Evolutionary conservation across 2,329 filamentous ascomycete genomes (phyloP).

Genomic region (Colletotrichum chlorophyti): DNA sequence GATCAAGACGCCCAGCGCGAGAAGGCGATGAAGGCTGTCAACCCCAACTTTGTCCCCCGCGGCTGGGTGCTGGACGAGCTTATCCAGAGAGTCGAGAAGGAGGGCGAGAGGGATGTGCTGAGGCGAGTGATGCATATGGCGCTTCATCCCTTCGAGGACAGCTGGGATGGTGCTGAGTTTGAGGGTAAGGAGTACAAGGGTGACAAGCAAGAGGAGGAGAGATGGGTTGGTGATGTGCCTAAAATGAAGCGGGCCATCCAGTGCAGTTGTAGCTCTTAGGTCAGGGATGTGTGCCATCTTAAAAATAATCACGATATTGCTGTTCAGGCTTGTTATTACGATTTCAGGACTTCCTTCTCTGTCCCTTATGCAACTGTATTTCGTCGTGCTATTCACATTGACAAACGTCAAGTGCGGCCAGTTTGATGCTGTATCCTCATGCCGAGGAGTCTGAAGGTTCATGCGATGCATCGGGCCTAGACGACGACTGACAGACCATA

Average conservation of each 20-base stretch:
- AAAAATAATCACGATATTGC: too few relatives aligned
- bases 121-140: slow-evolving; percentile 82
- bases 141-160: slow-evolving; percentile 82
- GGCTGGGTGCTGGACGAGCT: slow-evolving; percentile 94
- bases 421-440: too few relatives aligned
- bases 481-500: too few relatives aligned
- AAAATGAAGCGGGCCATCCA: slow-evolving; percentile 81
- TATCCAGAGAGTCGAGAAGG: slow-evolving; percentile 86
- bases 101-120: slow-evolving; percentile 80
- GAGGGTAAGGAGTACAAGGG: slow-evolving; percentile 58
- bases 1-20: slow-evolving; percentile 68
- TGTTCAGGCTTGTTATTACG: too few relatives aligned
- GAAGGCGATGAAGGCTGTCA: slow-evolving; percentile 80
- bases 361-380: too few relatives aligned
- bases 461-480: too few relatives aligned
- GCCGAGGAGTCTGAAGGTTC: too few relatives aligned
- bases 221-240: slow-evolving; percentile 88
- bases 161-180: slow-evolving; percentile 64
- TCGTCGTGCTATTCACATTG: too few relatives aligned
- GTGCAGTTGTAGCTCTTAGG: slow-evolving; percentile 90
- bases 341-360: too few relatives aligned
- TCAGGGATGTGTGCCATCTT: not conserved
- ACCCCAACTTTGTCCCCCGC: slow-evolving; percentile 91
- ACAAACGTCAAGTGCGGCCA: too few relatives aligned
- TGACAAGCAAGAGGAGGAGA: slow-evolving; percentile 75